phyloP scores from a whole-genome alignment of 345 rosid genomes.

The Aquilaria malaccensis region DNA sequence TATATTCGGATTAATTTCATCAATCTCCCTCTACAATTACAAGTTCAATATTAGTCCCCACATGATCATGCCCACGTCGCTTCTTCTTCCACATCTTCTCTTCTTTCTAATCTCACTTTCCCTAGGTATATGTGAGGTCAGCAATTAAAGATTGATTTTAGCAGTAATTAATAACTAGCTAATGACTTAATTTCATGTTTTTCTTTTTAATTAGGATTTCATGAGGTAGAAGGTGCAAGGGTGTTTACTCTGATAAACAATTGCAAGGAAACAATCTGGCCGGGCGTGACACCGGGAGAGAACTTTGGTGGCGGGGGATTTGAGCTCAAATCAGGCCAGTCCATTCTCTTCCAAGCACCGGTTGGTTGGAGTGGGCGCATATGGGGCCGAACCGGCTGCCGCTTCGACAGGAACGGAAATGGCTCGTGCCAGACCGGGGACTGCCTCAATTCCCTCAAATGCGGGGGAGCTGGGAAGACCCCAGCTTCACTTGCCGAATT shows the following conservation, averaged over 20 bases:
- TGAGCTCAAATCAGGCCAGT: constrained; percentile 47
- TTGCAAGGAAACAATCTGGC: constrained; percentile 75
- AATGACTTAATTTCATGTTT: neutral
- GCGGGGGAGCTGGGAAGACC: constrained; percentile 47
- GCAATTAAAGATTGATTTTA: no score
- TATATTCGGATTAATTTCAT: neutral
- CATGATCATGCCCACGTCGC: constrained; percentile 27
- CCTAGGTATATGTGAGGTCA: constrained; percentile 27
- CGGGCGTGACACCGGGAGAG: constrained; percentile 58
- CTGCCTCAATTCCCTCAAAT: constrained; percentile 59
- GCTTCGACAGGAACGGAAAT: constrained; percentile 46
- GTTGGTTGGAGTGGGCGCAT: constrained; percentile 80
- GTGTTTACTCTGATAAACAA: constrained; percentile 60
- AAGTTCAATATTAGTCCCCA: neutral
- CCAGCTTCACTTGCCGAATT: constrained; percentile 88
- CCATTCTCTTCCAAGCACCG: constrained; percentile 46
- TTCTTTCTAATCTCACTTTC: constrained; percentile 23
- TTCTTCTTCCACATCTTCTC: constrained; percentile 21
- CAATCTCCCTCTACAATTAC: neutral
- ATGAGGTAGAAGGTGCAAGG: constrained; percentile 34
- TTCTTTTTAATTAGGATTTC: constrained; percentile 27
- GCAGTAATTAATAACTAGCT: neutral
- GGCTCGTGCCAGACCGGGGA: constrained; percentile 73
- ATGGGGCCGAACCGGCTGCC: constrained; percentile 85
- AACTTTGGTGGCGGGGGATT: constrained; percentile 53